Conservation (phyloP, 495 filamentous ascomycete species). For the Penicillium subrubescens region DNA sequence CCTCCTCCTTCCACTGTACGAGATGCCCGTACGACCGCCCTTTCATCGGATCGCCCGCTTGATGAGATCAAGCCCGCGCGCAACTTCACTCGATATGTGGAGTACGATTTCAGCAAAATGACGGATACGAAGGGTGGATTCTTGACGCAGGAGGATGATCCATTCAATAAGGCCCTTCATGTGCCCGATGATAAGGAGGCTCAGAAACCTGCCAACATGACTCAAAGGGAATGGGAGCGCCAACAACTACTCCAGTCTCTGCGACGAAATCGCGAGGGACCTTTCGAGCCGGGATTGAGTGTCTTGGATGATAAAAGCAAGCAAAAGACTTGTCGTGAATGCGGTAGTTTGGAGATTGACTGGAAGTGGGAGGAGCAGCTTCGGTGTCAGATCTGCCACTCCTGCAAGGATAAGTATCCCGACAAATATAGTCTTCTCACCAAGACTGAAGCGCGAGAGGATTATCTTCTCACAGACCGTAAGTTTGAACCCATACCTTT, state of each 20-base stretch:
- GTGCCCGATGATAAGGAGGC: constrained; percentile 50
- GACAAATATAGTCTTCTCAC: constrained; percentile 93
- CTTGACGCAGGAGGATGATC: constrained; percentile 83
- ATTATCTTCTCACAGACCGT: constrained; percentile 95
- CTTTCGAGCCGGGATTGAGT: constrained; percentile 83
- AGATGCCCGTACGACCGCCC: constrained; percentile 56
- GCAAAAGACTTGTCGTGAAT: constrained; percentile 80
- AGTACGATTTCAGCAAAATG: constrained; percentile 98
- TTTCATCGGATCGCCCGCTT: constrained; percentile 40
- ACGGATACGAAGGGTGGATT: constrained; percentile 97
- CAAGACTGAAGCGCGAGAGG: constrained; percentile 93
- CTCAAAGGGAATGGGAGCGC: constrained; percentile 88
- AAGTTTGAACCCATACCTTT: constrained; percentile 31
- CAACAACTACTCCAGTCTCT: constrained; percentile 70
- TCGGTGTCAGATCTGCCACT: constrained; percentile 65
- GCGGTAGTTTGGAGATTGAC: constrained; percentile 81
- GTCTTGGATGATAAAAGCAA: constrained; percentile 62
- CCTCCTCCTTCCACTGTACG: constrained; percentile 64
- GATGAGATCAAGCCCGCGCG: constrained; percentile 68
- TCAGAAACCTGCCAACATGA: constrained; percentile 85
- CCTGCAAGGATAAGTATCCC: constrained; percentile 83
- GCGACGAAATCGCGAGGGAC: constrained; percentile 72
- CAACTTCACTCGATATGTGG: constrained; percentile 90
- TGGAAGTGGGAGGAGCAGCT: constrained; percentile 91
- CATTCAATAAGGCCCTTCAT: constrained; percentile 77